phyloP scores from a whole-genome alignment of 75 land plant species.

The Ceratopteris richardii region DNA sequence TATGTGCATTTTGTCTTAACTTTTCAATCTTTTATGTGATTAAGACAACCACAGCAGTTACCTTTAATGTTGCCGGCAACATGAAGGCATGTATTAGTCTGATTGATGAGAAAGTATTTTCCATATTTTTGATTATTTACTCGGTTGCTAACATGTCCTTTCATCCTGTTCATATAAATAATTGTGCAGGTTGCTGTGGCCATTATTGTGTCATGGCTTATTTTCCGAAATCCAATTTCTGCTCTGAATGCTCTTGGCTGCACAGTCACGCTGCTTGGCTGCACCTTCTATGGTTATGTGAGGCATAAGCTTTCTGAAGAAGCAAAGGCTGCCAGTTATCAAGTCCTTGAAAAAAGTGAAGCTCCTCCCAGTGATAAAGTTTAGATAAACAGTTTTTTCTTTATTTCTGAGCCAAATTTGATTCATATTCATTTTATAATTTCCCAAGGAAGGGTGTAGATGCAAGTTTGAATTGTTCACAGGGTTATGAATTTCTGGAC shows the following conservation, averaged over 20 bases:
- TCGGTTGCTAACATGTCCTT: neutral
- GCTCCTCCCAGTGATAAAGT: neutral
- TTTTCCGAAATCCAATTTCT: constrained; percentile 83
- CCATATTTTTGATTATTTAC: neutral
- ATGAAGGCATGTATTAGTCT: constrained; percentile 52
- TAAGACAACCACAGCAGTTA: constrained; percentile 94
- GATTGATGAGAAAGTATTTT: neutral
- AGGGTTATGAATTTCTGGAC: too few relatives aligned
- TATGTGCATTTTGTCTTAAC: constrained; percentile 86
- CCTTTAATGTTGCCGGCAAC: constrained; percentile 97
- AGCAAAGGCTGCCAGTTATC: constrained; percentile 1
- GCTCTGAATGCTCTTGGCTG: constrained; percentile 84
- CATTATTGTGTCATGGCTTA: constrained; percentile 81
- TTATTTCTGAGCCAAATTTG: too few relatives aligned
- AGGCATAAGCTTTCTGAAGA: constrained; percentile 52
- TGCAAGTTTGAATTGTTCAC: too few relatives aligned
- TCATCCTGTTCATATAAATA: neutral
- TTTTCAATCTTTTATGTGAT: constrained; percentile 97
- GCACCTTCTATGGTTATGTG: constrained; percentile 94
- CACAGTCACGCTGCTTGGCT: constrained; percentile 70
- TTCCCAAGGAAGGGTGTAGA: too few relatives aligned
- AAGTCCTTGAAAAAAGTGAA: constrained; percentile 3
- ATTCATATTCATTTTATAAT: too few relatives aligned
- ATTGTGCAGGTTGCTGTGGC: constrained; percentile 85
- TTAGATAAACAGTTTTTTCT: neutral